Evolutionary conservation across 306 rosid genomes (phyloP).

Genomic region (Canavalia gladiata): DNA sequence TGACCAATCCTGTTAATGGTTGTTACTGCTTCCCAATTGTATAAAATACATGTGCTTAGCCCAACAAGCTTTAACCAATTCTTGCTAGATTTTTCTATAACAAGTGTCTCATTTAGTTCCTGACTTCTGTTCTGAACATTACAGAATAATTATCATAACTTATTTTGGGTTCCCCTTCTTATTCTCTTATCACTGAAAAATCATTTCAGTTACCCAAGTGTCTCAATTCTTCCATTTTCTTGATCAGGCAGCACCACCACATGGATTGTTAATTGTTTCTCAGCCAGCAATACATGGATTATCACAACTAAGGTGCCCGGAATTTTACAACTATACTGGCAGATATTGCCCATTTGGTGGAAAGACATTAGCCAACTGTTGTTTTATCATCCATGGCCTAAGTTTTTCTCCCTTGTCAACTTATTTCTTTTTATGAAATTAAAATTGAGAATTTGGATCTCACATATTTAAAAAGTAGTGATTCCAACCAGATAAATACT

Average conservation of each 20-base stretch:
- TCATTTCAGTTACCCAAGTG: neutral
- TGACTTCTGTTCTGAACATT: neutral
- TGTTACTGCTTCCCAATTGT: neutral
- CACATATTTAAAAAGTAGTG: neutral
- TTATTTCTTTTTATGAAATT: neutral
- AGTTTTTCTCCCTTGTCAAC: neutral
- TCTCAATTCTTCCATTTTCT: neutral
- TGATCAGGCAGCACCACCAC: neutral
- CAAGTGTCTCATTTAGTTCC: neutral
- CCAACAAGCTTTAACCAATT: neutral
- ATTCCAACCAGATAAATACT: neutral
- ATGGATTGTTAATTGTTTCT: too few species aligned
- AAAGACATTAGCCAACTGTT: too few species aligned
- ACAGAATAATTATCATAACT: neutral
- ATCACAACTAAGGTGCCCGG: neutral
- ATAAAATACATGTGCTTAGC: neutral
- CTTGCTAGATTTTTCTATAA: slow-evolving; percentile 8
- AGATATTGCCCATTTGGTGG: neutral
- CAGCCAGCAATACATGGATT: neutral
- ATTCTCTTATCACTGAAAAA: neutral
- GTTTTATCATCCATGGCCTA: neutral
- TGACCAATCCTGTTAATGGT: neutral
- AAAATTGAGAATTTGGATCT: neutral
- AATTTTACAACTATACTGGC: neutral
- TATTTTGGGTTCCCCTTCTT: neutral